Evolutionary conservation across 1,139 yeast species (phyloP).

Genomic region (Lodderomyces jiufengensis): DNA sequence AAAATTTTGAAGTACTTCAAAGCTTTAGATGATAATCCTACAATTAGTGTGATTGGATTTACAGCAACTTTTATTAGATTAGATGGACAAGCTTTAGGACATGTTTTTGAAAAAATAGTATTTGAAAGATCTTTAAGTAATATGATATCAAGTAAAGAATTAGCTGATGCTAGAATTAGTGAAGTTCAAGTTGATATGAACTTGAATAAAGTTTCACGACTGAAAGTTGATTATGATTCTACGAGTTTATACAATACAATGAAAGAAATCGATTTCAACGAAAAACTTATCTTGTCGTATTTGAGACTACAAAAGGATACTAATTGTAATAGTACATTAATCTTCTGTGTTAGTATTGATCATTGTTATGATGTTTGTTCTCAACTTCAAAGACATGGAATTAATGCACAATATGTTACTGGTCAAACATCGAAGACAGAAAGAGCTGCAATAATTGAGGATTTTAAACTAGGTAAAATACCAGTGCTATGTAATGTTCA

Average conservation of each 20-base stretch:
- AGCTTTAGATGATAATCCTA: conserved; percentile 41
- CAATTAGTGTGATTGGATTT: conserved; percentile 69
- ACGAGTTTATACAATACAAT: conserved; percentile 51
- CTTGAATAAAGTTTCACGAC: conserved; percentile 27
- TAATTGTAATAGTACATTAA: conserved; percentile 57
- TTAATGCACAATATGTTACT: conserved; percentile 72
- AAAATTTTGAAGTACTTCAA: conserved; percentile 57
- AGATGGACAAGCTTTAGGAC: conserved; percentile 59
- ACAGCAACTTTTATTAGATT: conserved; percentile 76
- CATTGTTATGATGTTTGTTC: conserved; percentile 61
- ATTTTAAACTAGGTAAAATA: conserved; percentile 59
- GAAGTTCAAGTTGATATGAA: conserved; percentile 47
- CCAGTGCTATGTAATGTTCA: conserved; percentile 84
- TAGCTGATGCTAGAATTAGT: conserved; percentile 67
- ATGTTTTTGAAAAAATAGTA: conserved; percentile 70
- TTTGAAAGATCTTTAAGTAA: conserved; percentile 64
- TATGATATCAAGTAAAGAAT: conserved; percentile 66
- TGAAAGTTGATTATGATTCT: conserved; percentile 53
- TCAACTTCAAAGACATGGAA: conserved; percentile 53
- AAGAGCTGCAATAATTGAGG: conserved; percentile 51
- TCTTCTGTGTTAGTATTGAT: conserved; percentile 72
- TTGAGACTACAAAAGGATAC: conserved; percentile 34
- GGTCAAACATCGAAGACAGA: conserved; percentile 57
- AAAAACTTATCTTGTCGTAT: conserved; percentile 46
- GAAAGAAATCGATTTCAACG: conserved; percentile 41